These are phyloP conservation scores for Sarocladium oryzae DNA, from an alignment of 2,329 filamentous ascomycete genomes.

Conservation along the genomic window DNA sequence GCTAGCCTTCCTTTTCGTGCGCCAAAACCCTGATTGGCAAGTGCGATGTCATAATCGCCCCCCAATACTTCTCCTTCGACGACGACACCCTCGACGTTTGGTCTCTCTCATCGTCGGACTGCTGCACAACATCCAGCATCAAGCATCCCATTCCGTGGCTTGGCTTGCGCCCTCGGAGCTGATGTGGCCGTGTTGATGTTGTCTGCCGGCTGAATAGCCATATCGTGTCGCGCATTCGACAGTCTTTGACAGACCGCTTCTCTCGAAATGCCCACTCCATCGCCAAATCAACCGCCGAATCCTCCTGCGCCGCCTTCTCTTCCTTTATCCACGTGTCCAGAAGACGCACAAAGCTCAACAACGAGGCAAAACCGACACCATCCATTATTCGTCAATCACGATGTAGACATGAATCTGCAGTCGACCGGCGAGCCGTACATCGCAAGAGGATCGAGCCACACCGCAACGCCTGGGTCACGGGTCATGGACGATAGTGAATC, in stretches of 20 bases:
- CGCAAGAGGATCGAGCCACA: conserved; percentile 4
- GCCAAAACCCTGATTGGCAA: conserved; percentile 8
- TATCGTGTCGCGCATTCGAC: background rate
- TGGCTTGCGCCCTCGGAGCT: background rate
- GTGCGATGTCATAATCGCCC: conserved; percentile 9
- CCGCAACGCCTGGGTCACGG: background rate
- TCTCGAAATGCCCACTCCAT: conserved; percentile 38
- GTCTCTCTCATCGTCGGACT: background rate
- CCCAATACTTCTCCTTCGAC: background rate
- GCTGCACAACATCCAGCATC: background rate
- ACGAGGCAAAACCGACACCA: conserved; percentile 9
- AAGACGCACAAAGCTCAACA: conserved; percentile 26
- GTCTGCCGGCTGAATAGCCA: conserved; percentile 3
- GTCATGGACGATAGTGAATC: background rate
- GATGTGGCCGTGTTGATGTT: conserved; percentile 1
- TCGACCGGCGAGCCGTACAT: background rate
- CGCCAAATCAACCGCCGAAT: conserved; percentile 33
- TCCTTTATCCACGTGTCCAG: conserved; percentile 37
- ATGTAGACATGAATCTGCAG: background rate
- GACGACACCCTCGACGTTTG: background rate
- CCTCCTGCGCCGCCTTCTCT: conserved; percentile 30
- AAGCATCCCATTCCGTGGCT: background rate
- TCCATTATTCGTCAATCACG: background rate
- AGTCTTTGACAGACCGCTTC: background rate
- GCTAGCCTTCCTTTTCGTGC: conserved; percentile 1